phyloP scores from a whole-genome alignment of 2,329 filamentous ascomycete species.

The Chaetomium sp. region DNA sequence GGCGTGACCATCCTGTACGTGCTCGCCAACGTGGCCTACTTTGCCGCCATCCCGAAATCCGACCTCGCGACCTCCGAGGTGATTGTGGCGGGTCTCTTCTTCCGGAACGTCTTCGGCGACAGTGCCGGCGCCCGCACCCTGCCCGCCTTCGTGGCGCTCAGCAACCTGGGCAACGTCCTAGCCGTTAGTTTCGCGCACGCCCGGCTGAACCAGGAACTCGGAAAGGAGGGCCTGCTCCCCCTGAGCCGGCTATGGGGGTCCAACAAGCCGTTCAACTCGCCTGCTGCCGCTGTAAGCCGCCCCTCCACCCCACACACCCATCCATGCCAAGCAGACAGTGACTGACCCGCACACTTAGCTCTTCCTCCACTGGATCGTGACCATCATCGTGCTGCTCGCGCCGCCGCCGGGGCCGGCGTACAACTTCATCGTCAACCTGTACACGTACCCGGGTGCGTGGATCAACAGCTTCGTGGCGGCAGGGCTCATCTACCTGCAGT shows the following conservation, averaged over 20 bases:
- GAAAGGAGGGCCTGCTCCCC: conserved; percentile 69
- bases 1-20: conserved; percentile 63
- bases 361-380: conserved; percentile 67
- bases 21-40: conserved; percentile 67
- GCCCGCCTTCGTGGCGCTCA: conserved; percentile 61
- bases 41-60: conserved; percentile 61
- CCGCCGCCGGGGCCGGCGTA: conserved; percentile 69
- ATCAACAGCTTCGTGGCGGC: conserved; percentile 56
- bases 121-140: conserved; percentile 52
- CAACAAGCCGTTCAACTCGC: conserved; percentile 65
- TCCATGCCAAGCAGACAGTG: background rate
- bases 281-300: conserved; percentile 49
- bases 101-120: conserved; percentile 62
- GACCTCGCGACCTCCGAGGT: conserved; percentile 61
- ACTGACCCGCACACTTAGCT: conserved; percentile 39
- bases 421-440: conserved; percentile 65
- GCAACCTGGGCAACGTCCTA: conserved; percentile 63
- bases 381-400: conserved; percentile 65
- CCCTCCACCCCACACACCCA: no score
- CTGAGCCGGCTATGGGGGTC: conserved; percentile 69
- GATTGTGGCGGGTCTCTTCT: conserved; percentile 64
- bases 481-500: conserved; percentile 56
- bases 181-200: conserved; percentile 63
- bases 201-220: conserved; percentile 65
- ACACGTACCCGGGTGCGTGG: conserved; percentile 57